Evolutionary conservation across 208 protist genomes (phyloP).

Genomic region (Trypanosoma boissoni): DNA sequence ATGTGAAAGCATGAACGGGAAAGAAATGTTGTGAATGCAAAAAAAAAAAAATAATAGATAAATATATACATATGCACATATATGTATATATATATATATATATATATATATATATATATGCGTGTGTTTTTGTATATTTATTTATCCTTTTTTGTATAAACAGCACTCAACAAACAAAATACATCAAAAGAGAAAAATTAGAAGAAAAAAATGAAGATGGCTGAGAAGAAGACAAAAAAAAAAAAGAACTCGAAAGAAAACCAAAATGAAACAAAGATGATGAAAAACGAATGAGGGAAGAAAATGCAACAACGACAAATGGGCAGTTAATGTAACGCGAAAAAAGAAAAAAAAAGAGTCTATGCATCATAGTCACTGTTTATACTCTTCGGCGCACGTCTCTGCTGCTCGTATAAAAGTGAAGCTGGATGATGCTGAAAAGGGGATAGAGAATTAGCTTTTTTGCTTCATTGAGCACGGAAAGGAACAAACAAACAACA

Average conservation of each 20-base stretch:
- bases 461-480: too few relatives aligned
- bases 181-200: not conserved
- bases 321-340: not conserved
- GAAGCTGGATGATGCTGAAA: too few relatives aligned
- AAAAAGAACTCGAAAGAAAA: not conserved
- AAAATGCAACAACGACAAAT: too few relatives aligned
- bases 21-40: not conserved
- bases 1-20: not conserved
- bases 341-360: not conserved
- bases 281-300: too few relatives aligned
- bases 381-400: too few relatives aligned
- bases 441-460: too few relatives aligned
- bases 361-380: not conserved
- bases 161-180: not conserved
- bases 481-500: constrained; percentile 3
- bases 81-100: not conserved
- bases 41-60: not conserved
- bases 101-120: not conserved
- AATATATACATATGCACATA: not conserved
- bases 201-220: not conserved
- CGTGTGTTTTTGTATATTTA: constrained; percentile 2
- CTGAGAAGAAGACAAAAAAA: not conserved
- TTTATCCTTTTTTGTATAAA: constrained; percentile 11
- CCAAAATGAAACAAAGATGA: constrained; percentile 5
- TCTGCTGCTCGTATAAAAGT: too few relatives aligned